Evolutionary conservation across 257 asterid species (phyloP).

Genomic region (Prunella vulgaris): DNA sequence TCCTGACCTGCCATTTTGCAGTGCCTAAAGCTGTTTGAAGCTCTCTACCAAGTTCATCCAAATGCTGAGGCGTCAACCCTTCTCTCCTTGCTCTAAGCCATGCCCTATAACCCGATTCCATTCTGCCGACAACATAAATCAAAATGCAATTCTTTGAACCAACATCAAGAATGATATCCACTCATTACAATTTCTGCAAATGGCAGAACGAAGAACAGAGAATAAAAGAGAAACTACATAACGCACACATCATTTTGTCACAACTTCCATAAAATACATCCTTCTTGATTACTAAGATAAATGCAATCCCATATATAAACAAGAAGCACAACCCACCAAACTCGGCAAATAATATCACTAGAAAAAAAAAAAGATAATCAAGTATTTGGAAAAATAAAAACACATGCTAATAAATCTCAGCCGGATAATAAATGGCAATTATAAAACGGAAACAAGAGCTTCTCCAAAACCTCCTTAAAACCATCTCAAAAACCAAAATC

Average conservation of each 20-base stretch:
- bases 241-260: background rate
- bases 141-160: background rate
- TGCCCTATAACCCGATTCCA: conserved; percentile 82
- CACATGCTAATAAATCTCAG: background rate
- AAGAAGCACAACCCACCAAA: conserved; percentile 24
- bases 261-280: background rate
- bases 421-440: background rate
- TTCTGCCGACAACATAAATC: conserved; percentile 38
- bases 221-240: background rate
- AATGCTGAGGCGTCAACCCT: conserved; percentile 42
- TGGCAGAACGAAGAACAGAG: background rate
- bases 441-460: background rate
- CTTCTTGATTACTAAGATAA: background rate
- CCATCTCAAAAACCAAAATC: conserved; percentile 4
- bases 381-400: background rate
- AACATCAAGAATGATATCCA: conserved; percentile 3
- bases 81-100: conserved; percentile 72
- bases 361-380: background rate
- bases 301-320: conserved; percentile 1
- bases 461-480: conserved; percentile 11
- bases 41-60: conserved; percentile 63
- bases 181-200: background rate
- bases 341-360: conserved; percentile 1
- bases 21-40: conserved; percentile 87
- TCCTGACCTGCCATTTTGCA: conserved; percentile 90